Evolutionary conservation across 2,329 filamentous ascomycete species (phyloP), one percentile per base, ranked within the genome.

Genomic region (Neurospora sp.): DNA sequence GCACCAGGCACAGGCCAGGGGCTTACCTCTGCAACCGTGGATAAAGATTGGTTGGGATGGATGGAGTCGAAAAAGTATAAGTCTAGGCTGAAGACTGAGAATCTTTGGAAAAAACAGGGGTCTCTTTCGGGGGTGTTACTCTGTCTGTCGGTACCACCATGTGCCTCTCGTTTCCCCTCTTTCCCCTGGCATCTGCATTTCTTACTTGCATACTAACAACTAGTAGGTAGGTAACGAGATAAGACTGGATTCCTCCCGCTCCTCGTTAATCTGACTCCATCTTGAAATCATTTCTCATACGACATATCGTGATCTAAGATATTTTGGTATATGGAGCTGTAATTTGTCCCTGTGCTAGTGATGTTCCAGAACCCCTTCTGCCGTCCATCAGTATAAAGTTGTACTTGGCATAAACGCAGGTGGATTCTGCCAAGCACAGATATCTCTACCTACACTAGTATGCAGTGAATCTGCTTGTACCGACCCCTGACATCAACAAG

Each of bases 11-110:
- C 52, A 33, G 6, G 52, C 52, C 52, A 62, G 52, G 52, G 52
- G 52, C 8, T 33, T 33, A 62, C 23, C 52, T 62, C 15, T 62
- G 43, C 11, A 52, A 52, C 46, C 10, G 74, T 75, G 77, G 74
- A 72, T 75, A 72, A 71, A 77, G 75, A 79, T 77, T 79, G 77
- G 78, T 75, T 74, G 73, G 75, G 71, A 71, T 68, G 37, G 68
- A 71, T 66, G 46, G 68, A 41, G n/a, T 19, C 36, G 17, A 19
- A 11, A 23, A 17, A 43, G 69, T 72, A 23, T 10, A 19, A 33
- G n/a, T 19, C n/a, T 10, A 52, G 43, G 19, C 23, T 52, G 43
- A 52, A 52, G 19, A 12, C 8, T 71, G 71, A 57, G 67, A 65
- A 57, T 17, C 46, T 57, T 67, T 71, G 65, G 68, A 67, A 66